A percentile compares a stretch with the other conserved stretches of the same genome.
Evolutionary conservation across 805 yeast genomes (phyloP).

Genomic region (Grigorovia yakushimaensis): DNA sequence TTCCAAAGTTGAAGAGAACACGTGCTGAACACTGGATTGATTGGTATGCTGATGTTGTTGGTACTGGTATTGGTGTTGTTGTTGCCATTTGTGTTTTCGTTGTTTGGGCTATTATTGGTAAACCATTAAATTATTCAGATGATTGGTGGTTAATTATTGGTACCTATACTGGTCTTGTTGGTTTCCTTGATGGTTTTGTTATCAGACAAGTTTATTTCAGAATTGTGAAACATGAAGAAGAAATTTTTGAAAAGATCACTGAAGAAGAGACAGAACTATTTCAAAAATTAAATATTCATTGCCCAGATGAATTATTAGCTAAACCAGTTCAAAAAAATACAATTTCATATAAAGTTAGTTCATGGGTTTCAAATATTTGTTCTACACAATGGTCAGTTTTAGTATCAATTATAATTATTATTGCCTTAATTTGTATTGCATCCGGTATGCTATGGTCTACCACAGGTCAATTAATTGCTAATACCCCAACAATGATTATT

Average conservation of each 20-base stretch:
- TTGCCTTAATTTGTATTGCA: slow-evolving; percentile 28
- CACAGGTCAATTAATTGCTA: slow-evolving; percentile 33
- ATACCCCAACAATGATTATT: slow-evolving; percentile 37
- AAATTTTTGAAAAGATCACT: slow-evolving; percentile 22
- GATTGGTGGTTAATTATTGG: slow-evolving; percentile 41
- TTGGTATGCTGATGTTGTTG: slow-evolving; percentile 35
- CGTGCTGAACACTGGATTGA: slow-evolving; percentile 23
- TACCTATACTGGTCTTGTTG: slow-evolving; percentile 37
- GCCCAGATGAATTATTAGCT: slow-evolving; percentile 14
- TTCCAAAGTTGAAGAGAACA: slow-evolving; percentile 12
- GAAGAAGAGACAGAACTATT: slow-evolving; percentile 28
- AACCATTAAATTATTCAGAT: slow-evolving; percentile 29
- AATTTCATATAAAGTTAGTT: slow-evolving; percentile 16
- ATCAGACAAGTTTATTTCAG: slow-evolving; percentile 32
- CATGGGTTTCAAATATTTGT: slow-evolving; percentile 24
- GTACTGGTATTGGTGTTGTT: slow-evolving; percentile 34
- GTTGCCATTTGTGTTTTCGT: slow-evolving; percentile 28
- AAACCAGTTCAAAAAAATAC: slow-evolving; percentile 8
- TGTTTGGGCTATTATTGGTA: slow-evolving; percentile 33
- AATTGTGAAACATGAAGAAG: slow-evolving; percentile 18
- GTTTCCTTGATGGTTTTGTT: slow-evolving; percentile 36
- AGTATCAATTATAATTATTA: slow-evolving; percentile 20
- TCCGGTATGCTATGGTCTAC: slow-evolving; percentile 31
- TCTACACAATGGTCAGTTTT: slow-evolving; percentile 29
- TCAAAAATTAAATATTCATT: slow-evolving; percentile 18